A percentile compares a stretch with the other conserved stretches of the same genome.
phyloP scores from a whole-genome alignment of 768 basidiomycete species.

The Lyophyllum atratum region DNA sequence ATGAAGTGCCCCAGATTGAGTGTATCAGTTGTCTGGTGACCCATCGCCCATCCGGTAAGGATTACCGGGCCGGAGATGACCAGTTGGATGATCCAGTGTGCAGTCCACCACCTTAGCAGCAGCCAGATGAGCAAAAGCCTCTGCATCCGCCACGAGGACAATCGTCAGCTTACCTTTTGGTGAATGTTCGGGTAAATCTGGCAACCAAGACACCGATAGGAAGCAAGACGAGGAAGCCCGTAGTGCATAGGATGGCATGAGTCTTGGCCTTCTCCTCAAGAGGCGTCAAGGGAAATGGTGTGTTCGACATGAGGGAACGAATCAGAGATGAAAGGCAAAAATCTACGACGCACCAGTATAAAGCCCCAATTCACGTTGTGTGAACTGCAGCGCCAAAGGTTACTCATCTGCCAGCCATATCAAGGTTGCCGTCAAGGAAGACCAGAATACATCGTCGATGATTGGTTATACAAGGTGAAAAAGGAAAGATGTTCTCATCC shows the following conservation, averaged over 20 bases:
- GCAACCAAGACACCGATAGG: conserved; percentile 60
- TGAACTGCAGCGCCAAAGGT: conserved; percentile 15
- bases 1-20: conserved; percentile 33
- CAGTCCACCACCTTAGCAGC: conserved; percentile 46
- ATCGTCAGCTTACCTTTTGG: conserved; percentile 35
- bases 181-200: conserved; percentile 55
- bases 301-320: conserved; percentile 7
- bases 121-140: conserved; percentile 1
- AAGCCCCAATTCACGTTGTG: conserved; percentile 3
- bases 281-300: conserved; percentile 20
- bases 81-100: conserved; percentile 52
- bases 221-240: conserved; percentile 53
- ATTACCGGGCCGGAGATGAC: conserved; percentile 56
- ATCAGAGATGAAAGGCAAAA: background rate
- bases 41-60: conserved; percentile 48
- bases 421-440: background rate
- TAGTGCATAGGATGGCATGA: conserved; percentile 53
- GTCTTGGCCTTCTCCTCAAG: conserved; percentile 38
- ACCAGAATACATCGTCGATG: conserved; percentile 4
- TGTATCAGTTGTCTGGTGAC: conserved; percentile 35
- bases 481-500: conserved; percentile 12
- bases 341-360: background rate
- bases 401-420: background rate
- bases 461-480: conserved; percentile 8
- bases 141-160: background rate